A percentile compares a stretch with the other conserved stretches of the same genome.
phyloP scores from a whole-genome alignment of 208 protist species.

The Tritrichomonas musculus region DNA sequence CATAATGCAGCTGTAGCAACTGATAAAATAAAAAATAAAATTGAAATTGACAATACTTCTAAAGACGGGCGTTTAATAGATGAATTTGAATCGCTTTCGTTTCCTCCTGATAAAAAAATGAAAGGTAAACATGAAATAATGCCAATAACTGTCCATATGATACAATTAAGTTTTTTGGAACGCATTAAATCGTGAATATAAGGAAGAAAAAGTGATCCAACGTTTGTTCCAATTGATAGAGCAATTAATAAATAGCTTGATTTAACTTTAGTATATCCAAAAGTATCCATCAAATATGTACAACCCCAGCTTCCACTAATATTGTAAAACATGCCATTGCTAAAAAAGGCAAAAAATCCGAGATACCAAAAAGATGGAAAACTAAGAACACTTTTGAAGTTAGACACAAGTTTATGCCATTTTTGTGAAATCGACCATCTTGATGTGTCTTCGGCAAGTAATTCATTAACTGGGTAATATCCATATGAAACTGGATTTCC shows the following conservation, averaged over 20 bases:
- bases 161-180: neutral
- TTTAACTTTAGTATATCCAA: neutral
- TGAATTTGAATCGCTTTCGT: no score
- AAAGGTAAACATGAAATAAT: neutral
- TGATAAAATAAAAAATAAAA: neutral
- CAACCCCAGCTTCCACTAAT: neutral
- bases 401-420: neutral
- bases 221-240: neutral
- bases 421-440: neutral
- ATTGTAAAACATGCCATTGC: neutral
- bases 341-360: neutral
- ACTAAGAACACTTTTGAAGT: neutral
- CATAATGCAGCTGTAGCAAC: neutral
- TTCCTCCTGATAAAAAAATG: neutral
- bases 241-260: neutral
- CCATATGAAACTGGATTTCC: neutral
- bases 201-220: neutral
- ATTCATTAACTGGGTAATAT: neutral
- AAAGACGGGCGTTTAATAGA: no score
- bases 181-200: neutral
- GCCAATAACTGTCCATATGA: neutral
- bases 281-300: neutral
- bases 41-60: neutral
- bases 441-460: neutral
- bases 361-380: neutral